A percentile compares a stretch with the other conserved stretches of the same genome.
Conservation (phyloP, 768 basidiomycete genomes). For the Lactarius hatsudake region DNA sequence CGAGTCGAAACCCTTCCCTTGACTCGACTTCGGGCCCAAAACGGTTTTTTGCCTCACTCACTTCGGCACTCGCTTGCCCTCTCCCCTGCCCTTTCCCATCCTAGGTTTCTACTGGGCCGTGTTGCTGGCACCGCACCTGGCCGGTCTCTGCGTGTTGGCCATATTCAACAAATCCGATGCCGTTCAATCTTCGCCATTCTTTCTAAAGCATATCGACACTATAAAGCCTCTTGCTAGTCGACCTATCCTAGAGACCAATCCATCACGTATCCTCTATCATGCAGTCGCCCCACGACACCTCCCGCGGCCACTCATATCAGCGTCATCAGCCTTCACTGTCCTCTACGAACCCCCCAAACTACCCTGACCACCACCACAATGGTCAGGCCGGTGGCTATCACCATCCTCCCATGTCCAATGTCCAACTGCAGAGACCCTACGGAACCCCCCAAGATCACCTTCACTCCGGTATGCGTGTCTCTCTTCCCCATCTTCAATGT, state of each 20-base stretch:
- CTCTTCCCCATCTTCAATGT: neutral
- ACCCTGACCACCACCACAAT: slow-evolving; percentile 8
- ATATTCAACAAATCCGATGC: slow-evolving; percentile 25
- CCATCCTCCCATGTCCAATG: slow-evolving; percentile 1
- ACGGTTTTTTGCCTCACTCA: slow-evolving; percentile 18
- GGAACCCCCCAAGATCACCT: slow-evolving; percentile 15
- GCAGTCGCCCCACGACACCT: slow-evolving; percentile 21
- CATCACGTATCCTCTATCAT: slow-evolving; percentile 20
- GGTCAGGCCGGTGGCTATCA: slow-evolving; percentile 16
- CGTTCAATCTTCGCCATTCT: slow-evolving; percentile 19
- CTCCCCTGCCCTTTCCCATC: slow-evolving; percentile 17
- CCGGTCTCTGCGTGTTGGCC: slow-evolving; percentile 22
- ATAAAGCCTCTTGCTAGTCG: slow-evolving; percentile 19
- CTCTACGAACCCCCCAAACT: slow-evolving; percentile 12
- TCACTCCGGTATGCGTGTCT: slow-evolving; percentile 9
- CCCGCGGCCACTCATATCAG: slow-evolving; percentile 22
- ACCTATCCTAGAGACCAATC: slow-evolving; percentile 11
- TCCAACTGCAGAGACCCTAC: slow-evolving; percentile 17
- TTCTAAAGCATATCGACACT: slow-evolving; percentile 13
- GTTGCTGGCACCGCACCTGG: slow-evolving; percentile 15
- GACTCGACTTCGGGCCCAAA: slow-evolving; percentile 22
- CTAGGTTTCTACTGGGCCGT: slow-evolving; percentile 16
- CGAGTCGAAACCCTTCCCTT: slow-evolving; percentile 21
- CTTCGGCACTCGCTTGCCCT: slow-evolving; percentile 16
- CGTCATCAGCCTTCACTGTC: slow-evolving; percentile 12